phyloP scores from a whole-genome alignment of 1,284 basidiomycete genomes.

The Cystobasidiaceae sp. region DNA sequence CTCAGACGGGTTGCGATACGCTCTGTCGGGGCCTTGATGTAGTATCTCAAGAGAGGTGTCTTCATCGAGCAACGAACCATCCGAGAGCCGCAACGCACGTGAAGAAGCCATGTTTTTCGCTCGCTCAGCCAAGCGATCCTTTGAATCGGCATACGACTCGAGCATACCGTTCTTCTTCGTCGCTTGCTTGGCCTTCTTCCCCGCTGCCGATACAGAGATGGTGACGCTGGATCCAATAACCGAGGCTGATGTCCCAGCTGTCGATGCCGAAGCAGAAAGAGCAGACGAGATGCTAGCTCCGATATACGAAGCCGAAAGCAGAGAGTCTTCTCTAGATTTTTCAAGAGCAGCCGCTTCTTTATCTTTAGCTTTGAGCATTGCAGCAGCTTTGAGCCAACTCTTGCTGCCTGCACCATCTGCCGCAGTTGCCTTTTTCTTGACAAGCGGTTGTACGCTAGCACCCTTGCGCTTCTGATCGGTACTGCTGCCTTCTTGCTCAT shows the following conservation, averaged over 20 bases:
- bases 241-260: background rate
- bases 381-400: constrained; percentile 21
- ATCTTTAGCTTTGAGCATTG: constrained; percentile 13
- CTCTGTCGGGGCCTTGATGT: background rate
- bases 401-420: constrained; percentile 17
- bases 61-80: too few species aligned
- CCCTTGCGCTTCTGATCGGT: too few species aligned
- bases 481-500: too few species aligned
- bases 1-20: constrained; percentile 8
- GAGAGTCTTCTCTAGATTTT: background rate
- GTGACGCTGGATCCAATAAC: too few species aligned
- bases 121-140: background rate
- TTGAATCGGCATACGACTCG: background rate
- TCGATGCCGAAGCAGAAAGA: background rate
- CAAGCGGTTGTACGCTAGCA: too few species aligned
- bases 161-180: background rate
- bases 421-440: background rate
- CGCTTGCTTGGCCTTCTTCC: too few species aligned
- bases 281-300: constrained; percentile 2
- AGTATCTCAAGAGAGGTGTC: background rate
- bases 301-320: constrained; percentile 3
- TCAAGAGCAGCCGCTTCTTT: background rate
- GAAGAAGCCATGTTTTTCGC: constrained; percentile 3
- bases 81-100: too few species aligned
- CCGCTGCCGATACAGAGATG: too few species aligned